A percentile compares a stretch with the other conserved stretches of the same genome.
Conservation (phyloP, 1,284 basidiomycete species). For the Ganoderma resinaceum region DNA sequence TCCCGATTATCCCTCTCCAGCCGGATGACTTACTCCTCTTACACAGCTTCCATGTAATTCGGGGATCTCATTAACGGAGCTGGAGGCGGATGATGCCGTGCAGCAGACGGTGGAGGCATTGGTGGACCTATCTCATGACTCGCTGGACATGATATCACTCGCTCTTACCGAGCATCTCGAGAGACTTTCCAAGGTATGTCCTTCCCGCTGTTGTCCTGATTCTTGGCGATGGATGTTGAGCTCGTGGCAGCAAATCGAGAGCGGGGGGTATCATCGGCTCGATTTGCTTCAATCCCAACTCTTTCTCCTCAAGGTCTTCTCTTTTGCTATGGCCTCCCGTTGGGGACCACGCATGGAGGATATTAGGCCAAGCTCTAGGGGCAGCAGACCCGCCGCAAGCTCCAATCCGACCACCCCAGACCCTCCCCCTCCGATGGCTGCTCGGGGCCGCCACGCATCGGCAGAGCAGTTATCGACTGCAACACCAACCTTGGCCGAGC, state of each 20-base stretch:
- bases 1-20: not conserved
- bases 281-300: slow-evolving; percentile 90
- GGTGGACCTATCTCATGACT: slow-evolving; percentile 79
- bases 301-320: slow-evolving; percentile 87
- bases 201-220: not conserved
- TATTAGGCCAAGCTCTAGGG: slow-evolving; percentile 49
- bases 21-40: slow-evolving; percentile 3
- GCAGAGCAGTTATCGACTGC: slow-evolving; percentile 45
- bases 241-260: slow-evolving; percentile 54
- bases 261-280: slow-evolving; percentile 59
- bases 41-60: slow-evolving; percentile 86
- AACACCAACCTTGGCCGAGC: slow-evolving; percentile 62
- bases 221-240: not conserved
- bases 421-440: slow-evolving; percentile 36
- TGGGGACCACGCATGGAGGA: slow-evolving; percentile 60
- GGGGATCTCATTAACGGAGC: slow-evolving; percentile 71
- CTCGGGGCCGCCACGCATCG: slow-evolving; percentile 45
- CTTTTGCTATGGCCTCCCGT: slow-evolving; percentile 79
- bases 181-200: slow-evolving; percentile 75
- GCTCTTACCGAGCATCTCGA: slow-evolving; percentile 81
- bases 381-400: slow-evolving; percentile 45
- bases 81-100: slow-evolving; percentile 79
- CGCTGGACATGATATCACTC: slow-evolving; percentile 80
- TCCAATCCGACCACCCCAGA: slow-evolving; percentile 44
- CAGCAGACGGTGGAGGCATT: slow-evolving; percentile 80